These are phyloP conservation scores for Colletotrichum sp. DNA, from an alignment of 2,329 filamentous ascomycete species.

Conservation along the genomic window DNA sequence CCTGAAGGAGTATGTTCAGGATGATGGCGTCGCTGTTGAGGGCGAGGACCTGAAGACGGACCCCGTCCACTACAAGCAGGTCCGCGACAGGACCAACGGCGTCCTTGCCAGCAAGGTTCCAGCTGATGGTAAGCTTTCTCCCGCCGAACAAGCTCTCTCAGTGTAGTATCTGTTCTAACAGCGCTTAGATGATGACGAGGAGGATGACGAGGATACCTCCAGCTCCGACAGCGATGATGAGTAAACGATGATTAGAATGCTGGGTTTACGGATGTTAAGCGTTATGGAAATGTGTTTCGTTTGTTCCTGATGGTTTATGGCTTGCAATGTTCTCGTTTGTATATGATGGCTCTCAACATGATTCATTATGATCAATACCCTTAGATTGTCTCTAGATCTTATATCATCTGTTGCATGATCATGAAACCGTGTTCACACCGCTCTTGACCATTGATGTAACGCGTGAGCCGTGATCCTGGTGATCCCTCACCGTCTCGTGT, in stretches of 20 bases:
- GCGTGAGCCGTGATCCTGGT: neutral
- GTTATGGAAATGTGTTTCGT: constrained; percentile 1
- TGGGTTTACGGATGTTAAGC: neutral
- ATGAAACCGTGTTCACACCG: neutral
- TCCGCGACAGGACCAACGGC: neutral
- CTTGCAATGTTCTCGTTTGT: neutral
- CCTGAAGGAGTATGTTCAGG: constrained; percentile 15
- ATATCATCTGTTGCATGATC: neutral
- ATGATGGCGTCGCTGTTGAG: constrained; percentile 10
- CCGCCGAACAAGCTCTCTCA: neutral
- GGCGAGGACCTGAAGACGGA: constrained; percentile 15
- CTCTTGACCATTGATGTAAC: neutral
- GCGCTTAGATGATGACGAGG: neutral
- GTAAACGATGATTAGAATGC: neutral
- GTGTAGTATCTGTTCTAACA: neutral
- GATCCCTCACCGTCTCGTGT: neutral
- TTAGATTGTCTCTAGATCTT: constrained; percentile 15
- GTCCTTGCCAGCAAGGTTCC: constrained; percentile 5
- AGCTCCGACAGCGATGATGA: constrained; percentile 20
- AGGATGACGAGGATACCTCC: constrained; percentile 12
- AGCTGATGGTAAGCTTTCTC: constrained; percentile 4
- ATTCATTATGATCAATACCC: constrained; percentile 19
- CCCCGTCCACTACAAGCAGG: constrained; percentile 19
- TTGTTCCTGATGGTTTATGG: neutral
- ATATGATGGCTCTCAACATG: constrained; percentile 7